Conservation (phyloP, 2,329 filamentous ascomycete genomes). For the Penicillium carneum region DNA sequence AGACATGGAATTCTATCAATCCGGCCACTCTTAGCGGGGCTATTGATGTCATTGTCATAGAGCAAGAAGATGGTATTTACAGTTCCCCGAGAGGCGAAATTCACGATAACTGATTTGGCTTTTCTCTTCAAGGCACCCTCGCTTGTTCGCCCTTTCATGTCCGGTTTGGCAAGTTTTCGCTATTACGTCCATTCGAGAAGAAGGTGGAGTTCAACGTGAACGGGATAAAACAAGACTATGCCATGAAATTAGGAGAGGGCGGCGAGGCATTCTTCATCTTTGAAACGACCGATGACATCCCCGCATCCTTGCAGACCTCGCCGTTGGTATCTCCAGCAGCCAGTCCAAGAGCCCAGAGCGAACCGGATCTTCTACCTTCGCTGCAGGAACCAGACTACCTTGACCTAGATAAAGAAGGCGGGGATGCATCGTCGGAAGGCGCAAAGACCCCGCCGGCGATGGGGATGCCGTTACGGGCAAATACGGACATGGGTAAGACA, state of each 20-base stretch:
- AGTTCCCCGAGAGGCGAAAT: background rate
- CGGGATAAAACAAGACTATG: slow-evolving; percentile 85
- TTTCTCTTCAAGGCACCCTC: slow-evolving; percentile 61
- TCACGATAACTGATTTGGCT: slow-evolving; percentile 15
- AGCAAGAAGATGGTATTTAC: slow-evolving; percentile 83
- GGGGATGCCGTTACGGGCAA: slow-evolving; percentile 48
- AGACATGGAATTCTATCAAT: slow-evolving; percentile 99
- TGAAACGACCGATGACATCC: slow-evolving; percentile 89
- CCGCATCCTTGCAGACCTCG: slow-evolving; percentile 91
- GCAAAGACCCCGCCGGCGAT: slow-evolving; percentile 38
- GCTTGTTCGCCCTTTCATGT: slow-evolving; percentile 97
- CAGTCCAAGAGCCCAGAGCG: slow-evolving; percentile 67
- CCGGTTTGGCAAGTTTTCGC: slow-evolving; percentile 96
- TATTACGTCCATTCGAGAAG: slow-evolving; percentile 93
- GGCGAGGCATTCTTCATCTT: slow-evolving; percentile 99
- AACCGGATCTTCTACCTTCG: slow-evolving; percentile 42
- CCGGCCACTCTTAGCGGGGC: slow-evolving; percentile 95
- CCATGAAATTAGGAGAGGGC: slow-evolving; percentile 97
- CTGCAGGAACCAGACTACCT: slow-evolving; percentile 61
- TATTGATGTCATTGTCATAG: slow-evolving; percentile 98
- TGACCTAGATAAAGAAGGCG: slow-evolving; percentile 50
- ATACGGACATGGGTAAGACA: slow-evolving; percentile 56
- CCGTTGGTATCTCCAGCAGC: slow-evolving; percentile 88
- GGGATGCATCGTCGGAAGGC: slow-evolving; percentile 34
- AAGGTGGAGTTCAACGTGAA: slow-evolving; percentile 99